phyloP scores from a whole-genome alignment of 140 eudicot genomes.

The Oenanthe javanica region DNA sequence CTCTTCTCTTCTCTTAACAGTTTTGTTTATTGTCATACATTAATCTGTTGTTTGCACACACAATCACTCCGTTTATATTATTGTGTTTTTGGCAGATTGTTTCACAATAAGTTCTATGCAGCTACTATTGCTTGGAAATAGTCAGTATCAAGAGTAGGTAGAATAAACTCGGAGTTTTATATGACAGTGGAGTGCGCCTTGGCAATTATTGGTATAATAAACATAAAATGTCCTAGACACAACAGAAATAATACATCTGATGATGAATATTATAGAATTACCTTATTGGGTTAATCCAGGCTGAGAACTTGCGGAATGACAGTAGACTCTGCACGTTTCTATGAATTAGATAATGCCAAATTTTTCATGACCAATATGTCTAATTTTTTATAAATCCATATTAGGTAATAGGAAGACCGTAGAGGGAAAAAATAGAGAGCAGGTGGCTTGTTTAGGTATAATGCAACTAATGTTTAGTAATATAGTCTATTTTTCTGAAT shows the following conservation, averaged over 20 bases:
- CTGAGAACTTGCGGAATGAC: conserved; percentile 96
- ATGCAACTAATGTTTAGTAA: background rate
- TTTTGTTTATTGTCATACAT: no score
- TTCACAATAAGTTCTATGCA: background rate
- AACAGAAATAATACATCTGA: background rate
- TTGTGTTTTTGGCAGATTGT: no score
- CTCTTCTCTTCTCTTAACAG: no score
- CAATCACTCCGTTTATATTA: no score
- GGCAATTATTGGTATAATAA: background rate
- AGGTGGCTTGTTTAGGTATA: background rate
- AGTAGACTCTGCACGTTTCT: conserved; percentile 70
- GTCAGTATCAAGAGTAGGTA: background rate
- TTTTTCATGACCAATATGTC: background rate
- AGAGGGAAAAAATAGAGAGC: background rate
- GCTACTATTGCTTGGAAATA: background rate
- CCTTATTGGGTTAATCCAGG: conserved; percentile 98
- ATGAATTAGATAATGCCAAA: background rate
- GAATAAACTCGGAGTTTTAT: background rate
- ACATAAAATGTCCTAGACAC: background rate
- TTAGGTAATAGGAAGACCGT: background rate
- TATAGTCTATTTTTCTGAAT: background rate
- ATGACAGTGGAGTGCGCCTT: background rate
- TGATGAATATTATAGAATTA: conserved; percentile 9
- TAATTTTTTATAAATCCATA: background rate
- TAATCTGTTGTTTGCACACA: no score